A percentile compares a stretch with the other conserved stretches of the same genome.
phyloP scores from a whole-genome alignment of 768 basidiomycete species.

The Leccinellum rugosiceps region DNA sequence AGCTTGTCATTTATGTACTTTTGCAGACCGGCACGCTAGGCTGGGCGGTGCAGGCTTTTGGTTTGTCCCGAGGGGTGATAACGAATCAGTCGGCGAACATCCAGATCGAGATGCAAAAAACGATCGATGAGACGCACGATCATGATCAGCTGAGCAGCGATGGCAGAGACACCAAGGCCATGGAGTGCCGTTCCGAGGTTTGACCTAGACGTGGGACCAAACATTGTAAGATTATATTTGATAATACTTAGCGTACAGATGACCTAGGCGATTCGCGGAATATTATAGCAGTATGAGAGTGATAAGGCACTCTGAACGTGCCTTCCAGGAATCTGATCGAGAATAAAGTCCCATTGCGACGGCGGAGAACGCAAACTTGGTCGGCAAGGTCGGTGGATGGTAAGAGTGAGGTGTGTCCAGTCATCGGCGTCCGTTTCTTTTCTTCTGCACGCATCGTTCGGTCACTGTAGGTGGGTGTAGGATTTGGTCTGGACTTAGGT shows the following conservation, averaged over 20 bases:
- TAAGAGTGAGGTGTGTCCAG: not conserved
- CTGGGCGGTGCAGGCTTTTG: not conserved
- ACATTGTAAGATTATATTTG: not conserved
- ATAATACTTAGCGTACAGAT: not conserved
- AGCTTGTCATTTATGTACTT: not conserved
- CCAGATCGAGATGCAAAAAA: not conserved
- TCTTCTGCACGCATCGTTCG: too few relatives aligned
- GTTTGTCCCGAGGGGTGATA: not conserved
- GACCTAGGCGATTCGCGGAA: too few relatives aligned
- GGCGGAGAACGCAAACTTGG: not conserved
- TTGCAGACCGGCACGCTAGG: not conserved
- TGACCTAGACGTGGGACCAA: not conserved
- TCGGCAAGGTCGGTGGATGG: not conserved
- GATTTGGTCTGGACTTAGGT: too few relatives aligned
- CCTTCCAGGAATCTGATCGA: not conserved
- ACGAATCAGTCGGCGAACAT: not conserved
- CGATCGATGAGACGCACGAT: not conserved
- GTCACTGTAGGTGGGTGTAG: too few relatives aligned
- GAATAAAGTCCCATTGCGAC: not conserved
- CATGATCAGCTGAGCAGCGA: not conserved
- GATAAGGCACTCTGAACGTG: too few relatives aligned
- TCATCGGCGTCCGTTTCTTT: too few relatives aligned
- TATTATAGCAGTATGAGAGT: too few relatives aligned
- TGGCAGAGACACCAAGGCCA: not conserved
- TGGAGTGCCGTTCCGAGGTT: not conserved